phyloP scores from a whole-genome alignment of 129 eudicot species.

The Chrysanthemum lavandulifolium region DNA sequence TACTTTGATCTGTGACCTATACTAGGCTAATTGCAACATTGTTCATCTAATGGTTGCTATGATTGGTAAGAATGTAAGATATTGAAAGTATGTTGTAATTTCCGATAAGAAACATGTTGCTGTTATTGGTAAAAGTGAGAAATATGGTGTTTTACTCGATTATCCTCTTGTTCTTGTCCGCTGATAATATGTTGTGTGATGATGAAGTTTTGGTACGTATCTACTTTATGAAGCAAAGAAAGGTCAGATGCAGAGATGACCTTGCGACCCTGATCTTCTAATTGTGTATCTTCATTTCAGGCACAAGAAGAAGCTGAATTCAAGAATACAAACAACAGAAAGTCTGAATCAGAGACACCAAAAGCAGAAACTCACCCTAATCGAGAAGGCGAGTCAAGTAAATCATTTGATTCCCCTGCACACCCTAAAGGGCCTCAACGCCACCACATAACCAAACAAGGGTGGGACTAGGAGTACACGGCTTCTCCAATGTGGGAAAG shows the following conservation, averaged over 20 bases:
- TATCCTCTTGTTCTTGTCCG: no score
- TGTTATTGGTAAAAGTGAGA: no score
- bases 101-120: neutral
- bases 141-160: no score
- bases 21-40: no score
- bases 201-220: neutral
- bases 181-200: neutral
- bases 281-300: constrained; percentile 19
- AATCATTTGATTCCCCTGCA: constrained; percentile 40
- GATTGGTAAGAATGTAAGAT: no score
- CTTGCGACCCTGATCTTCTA: neutral
- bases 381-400: constrained; percentile 43
- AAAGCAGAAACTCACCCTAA: constrained; percentile 36
- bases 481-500: constrained; percentile 76
- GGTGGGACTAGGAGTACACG: constrained; percentile 46
- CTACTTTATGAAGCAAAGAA: neutral
- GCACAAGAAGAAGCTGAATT: constrained; percentile 32
- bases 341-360: constrained; percentile 29
- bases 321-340: constrained; percentile 18
- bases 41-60: no score
- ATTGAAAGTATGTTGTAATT: no score
- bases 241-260: constrained; percentile 7
- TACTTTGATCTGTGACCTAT: no score
- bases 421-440: constrained; percentile 28
- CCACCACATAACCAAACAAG: constrained; percentile 59